Evolutionary conservation across 257 asterid genomes (phyloP).

Genomic region (Parsonsia alboflavescens): DNA sequence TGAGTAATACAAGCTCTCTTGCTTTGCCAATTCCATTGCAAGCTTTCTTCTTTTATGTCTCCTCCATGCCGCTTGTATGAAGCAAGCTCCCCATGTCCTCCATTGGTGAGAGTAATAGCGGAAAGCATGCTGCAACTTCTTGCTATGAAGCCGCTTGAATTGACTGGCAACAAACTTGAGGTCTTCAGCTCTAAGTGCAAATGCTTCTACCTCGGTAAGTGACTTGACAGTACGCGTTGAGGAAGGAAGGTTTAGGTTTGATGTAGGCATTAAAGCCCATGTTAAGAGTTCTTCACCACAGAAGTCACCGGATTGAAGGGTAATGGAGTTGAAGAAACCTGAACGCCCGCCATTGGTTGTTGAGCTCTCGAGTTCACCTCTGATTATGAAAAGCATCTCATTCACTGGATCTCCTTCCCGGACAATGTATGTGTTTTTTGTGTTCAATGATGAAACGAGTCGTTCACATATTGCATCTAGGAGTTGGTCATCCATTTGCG

Average conservation of each 20-base stretch:
- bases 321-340: constrained; percentile 78
- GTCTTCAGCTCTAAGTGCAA: constrained; percentile 72
- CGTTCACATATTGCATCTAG: constrained; percentile 90
- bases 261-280: constrained; percentile 66
- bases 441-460: constrained; percentile 72
- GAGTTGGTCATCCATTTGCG: constrained; percentile 84
- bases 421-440: constrained; percentile 62
- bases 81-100: constrained; percentile 93
- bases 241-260: constrained; percentile 58
- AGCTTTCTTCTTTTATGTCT: constrained; percentile 35
- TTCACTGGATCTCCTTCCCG: constrained; percentile 88
- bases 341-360: constrained; percentile 82
- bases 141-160: constrained; percentile 73
- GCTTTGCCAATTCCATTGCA: constrained; percentile 48
- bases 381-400: constrained; percentile 79
- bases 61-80: constrained; percentile 63
- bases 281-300: constrained; percentile 86
- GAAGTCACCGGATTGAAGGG: constrained; percentile 66
- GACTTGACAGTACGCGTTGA: constrained; percentile 72
- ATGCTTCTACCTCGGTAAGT: constrained; percentile 67
- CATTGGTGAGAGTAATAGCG: constrained; percentile 80
- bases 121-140: constrained; percentile 77
- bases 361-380: constrained; percentile 84
- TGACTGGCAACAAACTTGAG: constrained; percentile 71
- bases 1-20: constrained; percentile 43